Base-by-base conservation (phyloP, 371 early-diverging fungal species). In the Mucor mucedo region DNA sequence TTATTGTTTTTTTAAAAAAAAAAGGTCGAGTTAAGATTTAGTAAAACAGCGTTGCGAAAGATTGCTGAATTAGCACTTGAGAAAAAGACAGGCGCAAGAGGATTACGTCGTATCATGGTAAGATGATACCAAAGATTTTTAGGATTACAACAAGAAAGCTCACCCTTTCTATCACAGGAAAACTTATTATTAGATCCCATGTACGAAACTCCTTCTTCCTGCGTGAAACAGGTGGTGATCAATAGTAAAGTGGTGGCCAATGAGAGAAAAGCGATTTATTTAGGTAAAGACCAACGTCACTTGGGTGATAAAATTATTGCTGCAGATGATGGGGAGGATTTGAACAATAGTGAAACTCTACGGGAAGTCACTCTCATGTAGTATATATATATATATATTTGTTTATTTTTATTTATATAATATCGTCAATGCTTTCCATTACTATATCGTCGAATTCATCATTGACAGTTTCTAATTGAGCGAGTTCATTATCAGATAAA, bases 41-140 rank as follows among this genome's bases (percentile, higher is more conserved):
- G 92, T 13, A 76, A 85, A 33, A 58, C 77, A 0, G 91, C 93
- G 9, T 77, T 95, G 11, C 71, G 76, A 33, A 70, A 77, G 21
- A 90, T 95, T 66, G 95, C 94, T 3, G 80, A 83, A 56, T 75
- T 85, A 53, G 94, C 94, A 0, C 79, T 89, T 10, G 86, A 87
- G 61, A 93, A 92, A 66, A 89, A 91, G 60, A 95, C 94, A 0
- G 96, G 96, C 9, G 96, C 96, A 16, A 85, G 96, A 48, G 96
- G 96, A 5, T 75, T 95, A 55, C 83, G 94, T 13, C 78, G 93
- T 14, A 93, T 95, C 53, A 89, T 94, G 91, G 60, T 60, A 85
- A 78, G 54, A 21, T 21, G 21, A 21, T 21, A 0, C 21, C 21
- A 21, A 21, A 21, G 21, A 21, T 21, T 21, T 21, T 21, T 39